Base-by-base conservation (phyloP, 805 yeast genomes). In the Clavispora santaluciae region DNA sequence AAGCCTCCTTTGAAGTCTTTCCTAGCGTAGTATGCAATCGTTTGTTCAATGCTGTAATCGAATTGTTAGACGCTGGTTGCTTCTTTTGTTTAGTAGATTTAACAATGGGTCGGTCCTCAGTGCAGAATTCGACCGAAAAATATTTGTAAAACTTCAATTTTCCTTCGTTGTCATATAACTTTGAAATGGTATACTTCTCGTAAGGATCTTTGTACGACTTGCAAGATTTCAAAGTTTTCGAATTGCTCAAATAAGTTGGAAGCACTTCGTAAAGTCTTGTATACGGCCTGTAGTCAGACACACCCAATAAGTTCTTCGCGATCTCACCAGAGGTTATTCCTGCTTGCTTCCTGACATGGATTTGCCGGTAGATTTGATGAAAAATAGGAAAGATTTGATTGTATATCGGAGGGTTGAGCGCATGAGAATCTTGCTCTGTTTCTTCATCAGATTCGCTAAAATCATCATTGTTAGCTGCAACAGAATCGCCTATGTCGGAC, bases 151-250 rank as follows among this genome's bases (percentile, higher is more conserved):
- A 85, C 53, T 86, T 83, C 43, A 73, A 70, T 48, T 88, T 79
- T 0, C 95, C 95, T 44, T 78, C 80, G 49, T 79, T 79, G 54
- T 86, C 95, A 44, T 78, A 77, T 13, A 81, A 80, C 46, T 84
- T 71, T 0, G 83, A 71, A 10, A 87, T 64, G 13, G 59, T 43
- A 21, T 38, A 36, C 11, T 57, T 50, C n/a, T 53, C 56, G 41
- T 61, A 61, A 10, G 56, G 54, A 41, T 64, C 69, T 4, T 47
- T 42, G 35, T 55, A 56, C 13, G 47, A 50, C 38, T 59, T 63
- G 22, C 54, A 43, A 4, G 60, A 57, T 35, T 59, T 56, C n/a
- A 57, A 38, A 10, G 49, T 43, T 15, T 56, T 52, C 12, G 55
- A 50, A 39, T 68, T 70, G 29, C 56, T 54, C 16, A 56, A 55